Evolutionary conservation across 345 rosid genomes (phyloP).

Genomic region (Sapria himalayana): DNA sequence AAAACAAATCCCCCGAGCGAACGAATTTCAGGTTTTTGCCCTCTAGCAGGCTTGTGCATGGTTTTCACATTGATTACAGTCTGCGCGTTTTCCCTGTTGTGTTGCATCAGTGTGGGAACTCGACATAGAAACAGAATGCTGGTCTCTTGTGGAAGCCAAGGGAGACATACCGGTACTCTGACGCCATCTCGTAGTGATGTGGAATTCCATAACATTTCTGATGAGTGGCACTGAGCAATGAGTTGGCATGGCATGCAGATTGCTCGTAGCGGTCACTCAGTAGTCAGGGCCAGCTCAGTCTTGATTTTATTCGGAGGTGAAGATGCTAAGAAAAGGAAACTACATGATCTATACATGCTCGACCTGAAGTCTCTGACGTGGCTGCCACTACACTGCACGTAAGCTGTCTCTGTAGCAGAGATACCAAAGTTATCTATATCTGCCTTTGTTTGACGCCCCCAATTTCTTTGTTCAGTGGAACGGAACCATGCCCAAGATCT

Average conservation of each 20-base stretch:
- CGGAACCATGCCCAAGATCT: conserved; percentile 70
- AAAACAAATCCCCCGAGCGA: conserved; percentile 67
- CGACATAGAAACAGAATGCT: conserved; percentile 71
- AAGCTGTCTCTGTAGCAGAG: conserved; percentile 11
- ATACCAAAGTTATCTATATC: no score
- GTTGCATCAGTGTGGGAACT: conserved; percentile 96
- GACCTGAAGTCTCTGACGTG: conserved; percentile 87
- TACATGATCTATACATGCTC: conserved; percentile 88
- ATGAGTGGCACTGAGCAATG: not conserved
- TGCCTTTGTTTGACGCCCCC: conserved; percentile 2
- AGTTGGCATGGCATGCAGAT: conserved; percentile 24
- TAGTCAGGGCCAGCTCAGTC: conserved; percentile 60
- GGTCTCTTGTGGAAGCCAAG: conserved; percentile 88
- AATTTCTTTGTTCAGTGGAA: conserved; percentile 32
- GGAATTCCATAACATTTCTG: no score
- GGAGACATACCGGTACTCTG: conserved; percentile 73
- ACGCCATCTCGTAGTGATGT: not conserved
- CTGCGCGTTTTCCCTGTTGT: conserved; percentile 10
- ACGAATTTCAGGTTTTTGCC: conserved; percentile 58
- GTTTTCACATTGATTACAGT: conserved; percentile 7
- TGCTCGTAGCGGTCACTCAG: conserved; percentile 82
- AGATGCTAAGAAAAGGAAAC: conserved; percentile 72
- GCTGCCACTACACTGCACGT: conserved; percentile 98
- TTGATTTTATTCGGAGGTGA: conserved; percentile 86
- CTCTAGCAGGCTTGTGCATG: no score